phyloP scores from a whole-genome alignment of 257 asterid genomes.

The Capsicum baccatum region DNA sequence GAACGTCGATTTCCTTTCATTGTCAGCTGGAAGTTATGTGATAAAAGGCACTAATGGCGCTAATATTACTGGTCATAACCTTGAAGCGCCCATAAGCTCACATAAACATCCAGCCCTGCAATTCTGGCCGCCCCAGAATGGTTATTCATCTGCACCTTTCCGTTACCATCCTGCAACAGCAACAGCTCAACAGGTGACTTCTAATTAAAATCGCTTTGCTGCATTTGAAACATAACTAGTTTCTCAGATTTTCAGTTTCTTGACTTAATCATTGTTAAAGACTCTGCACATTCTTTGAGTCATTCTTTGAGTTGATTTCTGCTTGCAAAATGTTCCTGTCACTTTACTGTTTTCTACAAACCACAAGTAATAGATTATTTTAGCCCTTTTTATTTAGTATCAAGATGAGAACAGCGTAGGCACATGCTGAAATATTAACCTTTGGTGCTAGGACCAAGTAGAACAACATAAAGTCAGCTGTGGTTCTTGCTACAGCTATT shows the following conservation, averaged over 20 bases:
- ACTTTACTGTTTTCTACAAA: too few species aligned
- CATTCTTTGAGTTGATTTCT: too few species aligned
- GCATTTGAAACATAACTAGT: conserved; percentile 12
- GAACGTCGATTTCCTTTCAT: conserved; percentile 54
- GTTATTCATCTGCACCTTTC: conserved; percentile 49
- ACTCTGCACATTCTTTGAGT: background rate
- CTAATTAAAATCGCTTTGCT: conserved; percentile 18
- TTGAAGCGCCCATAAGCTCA: conserved; percentile 42
- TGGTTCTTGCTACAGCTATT: background rate
- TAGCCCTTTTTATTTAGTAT: too few species aligned
- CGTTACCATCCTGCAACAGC: conserved; percentile 47
- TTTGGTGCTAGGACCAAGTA: background rate
- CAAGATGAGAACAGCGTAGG: too few species aligned
- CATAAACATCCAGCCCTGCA: conserved; percentile 43
- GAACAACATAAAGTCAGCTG: background rate
- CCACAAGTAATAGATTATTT: too few species aligned
- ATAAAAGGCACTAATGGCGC: conserved; percentile 37
- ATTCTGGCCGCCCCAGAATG: conserved; percentile 50
- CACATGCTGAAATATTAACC: too few species aligned
- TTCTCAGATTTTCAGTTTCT: background rate
- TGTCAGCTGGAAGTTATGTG: conserved; percentile 45
- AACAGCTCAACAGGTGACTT: conserved; percentile 61
- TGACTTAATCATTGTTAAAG: background rate
- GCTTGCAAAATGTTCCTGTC: too few species aligned
- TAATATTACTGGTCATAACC: conserved; percentile 34